These are phyloP conservation scores for Pelargonium fulgidum DNA, from an alignment of 441 rosid genomes.

Conservation along the genomic window DNA sequence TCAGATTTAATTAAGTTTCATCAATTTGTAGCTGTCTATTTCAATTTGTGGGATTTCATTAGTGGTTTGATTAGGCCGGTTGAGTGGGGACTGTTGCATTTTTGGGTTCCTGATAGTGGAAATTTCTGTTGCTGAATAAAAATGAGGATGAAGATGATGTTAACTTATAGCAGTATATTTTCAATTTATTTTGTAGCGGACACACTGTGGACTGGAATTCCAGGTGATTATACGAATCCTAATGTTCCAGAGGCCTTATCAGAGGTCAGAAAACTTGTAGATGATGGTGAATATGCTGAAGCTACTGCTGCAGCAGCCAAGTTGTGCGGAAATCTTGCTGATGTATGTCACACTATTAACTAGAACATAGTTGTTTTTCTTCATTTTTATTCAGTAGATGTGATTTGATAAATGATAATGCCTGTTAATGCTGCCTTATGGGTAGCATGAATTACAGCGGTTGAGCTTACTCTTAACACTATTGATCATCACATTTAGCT, in stretches of 20 bases:
- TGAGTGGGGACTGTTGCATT: not conserved
- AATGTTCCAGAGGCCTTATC: constrained; percentile 12
- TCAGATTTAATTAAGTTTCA: not conserved
- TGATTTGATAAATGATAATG: not conserved
- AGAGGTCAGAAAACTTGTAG: constrained; percentile 21
- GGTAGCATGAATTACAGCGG: not conserved
- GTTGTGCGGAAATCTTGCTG: constrained; percentile 19
- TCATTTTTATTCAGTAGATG: not conserved
- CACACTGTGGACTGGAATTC: constrained; percentile 23
- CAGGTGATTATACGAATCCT: constrained; percentile 18
- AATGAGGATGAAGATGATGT: not conserved
- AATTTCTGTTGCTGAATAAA: not conserved
- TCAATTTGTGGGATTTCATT: not conserved
- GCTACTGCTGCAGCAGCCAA: constrained; percentile 15
- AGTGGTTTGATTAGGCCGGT: not conserved
- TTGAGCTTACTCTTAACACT: not conserved
- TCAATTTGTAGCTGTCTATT: not conserved
- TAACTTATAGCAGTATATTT: not conserved
- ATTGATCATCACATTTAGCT: not conserved
- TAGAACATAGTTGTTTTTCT: not conserved
- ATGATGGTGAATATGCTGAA: constrained; percentile 16
- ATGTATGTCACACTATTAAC: not conserved
- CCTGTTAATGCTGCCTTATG: not conserved
- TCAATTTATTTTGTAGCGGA: constrained; percentile 17
- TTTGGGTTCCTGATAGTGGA: not conserved